Base-by-base conservation (phyloP, 176 grass and related monocot genomes). In the Carex littledalei region DNA sequence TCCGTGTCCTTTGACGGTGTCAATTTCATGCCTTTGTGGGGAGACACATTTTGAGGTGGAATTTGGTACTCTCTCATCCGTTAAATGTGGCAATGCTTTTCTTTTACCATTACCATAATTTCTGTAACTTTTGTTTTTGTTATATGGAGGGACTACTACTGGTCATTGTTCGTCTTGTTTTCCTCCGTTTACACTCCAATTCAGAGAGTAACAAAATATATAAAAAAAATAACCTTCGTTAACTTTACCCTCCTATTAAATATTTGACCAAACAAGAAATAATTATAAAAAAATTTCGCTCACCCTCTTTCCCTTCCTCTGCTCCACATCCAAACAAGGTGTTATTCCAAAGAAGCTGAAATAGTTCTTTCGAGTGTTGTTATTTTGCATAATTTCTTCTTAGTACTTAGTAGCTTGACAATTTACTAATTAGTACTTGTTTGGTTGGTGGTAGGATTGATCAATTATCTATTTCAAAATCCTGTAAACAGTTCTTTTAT, bases 1-100 rank as follows among this genome's bases (percentile, higher is more conserved):
- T 71, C 95, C 92, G 74, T 98, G 95, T 86, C 95, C 95, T 65
- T 85, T 98, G 86, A 94, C 93, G 92, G 94, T 94, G 84, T 86
- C 91, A 59, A 98, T 98, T 91, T 89, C 95, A 86, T 98, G 95
- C 72, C 86, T 74, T 76, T 98, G 95, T 84, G 92, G 92, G 57
- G 88, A 91, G 82, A 90, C 95, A 82, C 86, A 41, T 76, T 89
- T 94, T 92, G 95, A 98, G 95, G 95, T 98, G 78, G 61, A 91
- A 88, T 81, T 89, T 67, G 85, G 83, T 93, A 88, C 75, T 87
- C 71, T 83, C 83, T 86, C 62, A 88, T 88, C 84, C 89, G 47
- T 60, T 86, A 26, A 66, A 43, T 67, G 67, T 54, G 22, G 10
- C 80, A 34, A 31, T 83, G 35, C 6, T 32, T 79, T 59, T 49